Percentiles rank a stretch among this genome's conserved stretches.
These are phyloP conservation scores for Leccinum barrowsii DNA, from an alignment of 768 basidiomycete genomes.

Conservation along the genomic window DNA sequence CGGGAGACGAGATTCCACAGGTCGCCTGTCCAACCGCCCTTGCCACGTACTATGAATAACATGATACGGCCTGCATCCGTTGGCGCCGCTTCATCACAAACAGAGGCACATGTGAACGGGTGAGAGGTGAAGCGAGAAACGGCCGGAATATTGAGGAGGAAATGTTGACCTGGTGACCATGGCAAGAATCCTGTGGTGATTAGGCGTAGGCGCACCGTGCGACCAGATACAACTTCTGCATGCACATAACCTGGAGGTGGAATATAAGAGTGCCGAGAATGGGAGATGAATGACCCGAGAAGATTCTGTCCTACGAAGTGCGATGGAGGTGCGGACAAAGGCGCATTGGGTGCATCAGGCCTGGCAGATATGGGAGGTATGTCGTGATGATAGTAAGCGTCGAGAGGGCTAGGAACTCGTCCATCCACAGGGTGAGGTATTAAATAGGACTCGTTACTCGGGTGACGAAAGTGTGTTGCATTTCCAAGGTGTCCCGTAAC, in stretches of 20 bases:
- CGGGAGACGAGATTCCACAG: slow-evolving; percentile 55
- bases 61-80: slow-evolving; percentile 52
- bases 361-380: slow-evolving; percentile 1
- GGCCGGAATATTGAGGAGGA: slow-evolving; percentile 63
- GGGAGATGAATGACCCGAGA: neutral
- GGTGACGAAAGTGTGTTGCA: slow-evolving; percentile 13
- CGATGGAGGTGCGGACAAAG: neutral
- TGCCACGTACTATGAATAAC: slow-evolving; percentile 64
- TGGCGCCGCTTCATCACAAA: slow-evolving; percentile 47
- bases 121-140: slow-evolving; percentile 61
- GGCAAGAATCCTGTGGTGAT: slow-evolving; percentile 50
- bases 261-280: slow-evolving; percentile 26
- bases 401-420: slow-evolving; percentile 25
- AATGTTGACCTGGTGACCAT: slow-evolving; percentile 81
- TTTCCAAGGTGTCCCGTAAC: slow-evolving; percentile 24
- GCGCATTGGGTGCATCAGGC: neutral
- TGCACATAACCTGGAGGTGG: slow-evolving; percentile 69
- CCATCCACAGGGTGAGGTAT: slow-evolving; percentile 2
- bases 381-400: slow-evolving; percentile 16
- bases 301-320: neutral
- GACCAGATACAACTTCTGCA: slow-evolving; percentile 65
- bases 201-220: slow-evolving; percentile 65
- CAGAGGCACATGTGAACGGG: slow-evolving; percentile 69
- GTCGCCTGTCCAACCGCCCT: slow-evolving; percentile 64
- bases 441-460: slow-evolving; percentile 2